These are phyloP conservation scores for Trichophyton verrucosum DNA, from an alignment of 2,329 filamentous ascomycete species.

Conservation along the genomic window DNA sequence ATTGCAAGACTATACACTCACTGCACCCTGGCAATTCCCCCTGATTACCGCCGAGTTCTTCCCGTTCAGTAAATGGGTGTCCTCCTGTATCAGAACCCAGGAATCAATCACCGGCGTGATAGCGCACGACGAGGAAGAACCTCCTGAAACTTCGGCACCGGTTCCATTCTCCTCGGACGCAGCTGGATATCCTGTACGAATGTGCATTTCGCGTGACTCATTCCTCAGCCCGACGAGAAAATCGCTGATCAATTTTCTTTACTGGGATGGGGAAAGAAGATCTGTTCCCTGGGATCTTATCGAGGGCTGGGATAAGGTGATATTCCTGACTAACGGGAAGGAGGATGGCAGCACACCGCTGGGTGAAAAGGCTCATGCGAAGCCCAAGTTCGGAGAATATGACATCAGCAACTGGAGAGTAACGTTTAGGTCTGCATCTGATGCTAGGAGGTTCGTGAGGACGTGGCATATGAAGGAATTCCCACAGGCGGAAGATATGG, in stretches of 20 bases:
- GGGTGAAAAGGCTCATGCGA: background rate
- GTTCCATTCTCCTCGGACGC: background rate
- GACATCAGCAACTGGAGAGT: slow-evolving; percentile 39
- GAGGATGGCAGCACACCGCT: background rate
- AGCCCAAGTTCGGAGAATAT: background rate
- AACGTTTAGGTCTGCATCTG: slow-evolving; percentile 42
- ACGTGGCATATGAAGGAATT: slow-evolving; percentile 42
- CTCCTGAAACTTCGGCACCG: background rate
- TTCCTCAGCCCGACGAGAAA: slow-evolving; percentile 4
- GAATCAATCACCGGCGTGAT: slow-evolving; percentile 5
- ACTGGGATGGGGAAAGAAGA: slow-evolving; percentile 12
- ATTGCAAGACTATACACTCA: slow-evolving; percentile 15
- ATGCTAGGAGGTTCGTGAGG: slow-evolving; percentile 42
- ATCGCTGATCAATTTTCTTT: slow-evolving; percentile 10
- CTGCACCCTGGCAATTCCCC: slow-evolving; percentile 12
- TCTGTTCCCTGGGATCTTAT: slow-evolving; percentile 12
- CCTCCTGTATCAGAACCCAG: slow-evolving; percentile 12
- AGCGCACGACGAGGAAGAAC: background rate
- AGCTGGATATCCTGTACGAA: slow-evolving; percentile 12
- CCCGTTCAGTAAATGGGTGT: slow-evolving; percentile 12
- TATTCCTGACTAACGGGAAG: slow-evolving; percentile 2
- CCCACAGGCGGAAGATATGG: slow-evolving; percentile 16
- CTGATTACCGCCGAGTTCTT: slow-evolving; percentile 11
- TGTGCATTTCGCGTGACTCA: slow-evolving; percentile 11
- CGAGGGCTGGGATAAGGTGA: slow-evolving; percentile 10